Base-by-base conservation (phyloP, 2,329 filamentous ascomycete genomes). In the Aphanocladium album region DNA sequence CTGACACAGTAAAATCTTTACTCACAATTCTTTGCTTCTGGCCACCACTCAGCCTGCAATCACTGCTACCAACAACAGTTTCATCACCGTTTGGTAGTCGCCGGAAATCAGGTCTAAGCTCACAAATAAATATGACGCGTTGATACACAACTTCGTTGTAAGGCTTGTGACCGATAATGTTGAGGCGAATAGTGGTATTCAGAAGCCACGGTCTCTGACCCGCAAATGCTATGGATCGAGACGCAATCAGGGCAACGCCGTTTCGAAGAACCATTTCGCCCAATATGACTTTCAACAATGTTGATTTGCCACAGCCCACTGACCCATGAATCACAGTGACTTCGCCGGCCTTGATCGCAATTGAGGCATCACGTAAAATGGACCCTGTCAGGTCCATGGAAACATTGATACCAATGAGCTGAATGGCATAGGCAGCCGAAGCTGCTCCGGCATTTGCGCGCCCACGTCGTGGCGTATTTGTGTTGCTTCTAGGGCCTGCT, bases 171-270 rank as follows among this genome's bases (percentile, higher is more conserved):
- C 74, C 77, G 0, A 75, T 61, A 5, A 81, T 76, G 39, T 75
- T 76, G 0, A 76, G 63, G 8, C 69, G 68, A n/a, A 80, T 65
- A 0, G 72, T 74, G 1, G 64, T 68, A 60, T 80, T 80, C 4
- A 70, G 69, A 1, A 79, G 69, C 77, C 78, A 81, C 0, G 78
- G 73, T 0, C 67, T 69, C 56, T 81, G 49, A 7, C 41, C 50
- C 2, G 49, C 46, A 39, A n/a, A 60, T 3, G 49, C 62, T 62
- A 62, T 58, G 63, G 62, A 53, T 21, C 30, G 21, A 2, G 57
- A 60, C 1, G 27, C 6, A 2, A 53, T 6, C 6, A 37, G 11
- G 7, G 43, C 30, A 3, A 5, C 2, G 14, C 57, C 57, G 8
- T 23, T 53, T 2, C 21, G 17, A 2, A 53, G 27, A 1, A 27